These are phyloP conservation scores for Cercospora sojina DNA, from an alignment of 2,329 filamentous ascomycete genomes.

Conservation along the genomic window DNA sequence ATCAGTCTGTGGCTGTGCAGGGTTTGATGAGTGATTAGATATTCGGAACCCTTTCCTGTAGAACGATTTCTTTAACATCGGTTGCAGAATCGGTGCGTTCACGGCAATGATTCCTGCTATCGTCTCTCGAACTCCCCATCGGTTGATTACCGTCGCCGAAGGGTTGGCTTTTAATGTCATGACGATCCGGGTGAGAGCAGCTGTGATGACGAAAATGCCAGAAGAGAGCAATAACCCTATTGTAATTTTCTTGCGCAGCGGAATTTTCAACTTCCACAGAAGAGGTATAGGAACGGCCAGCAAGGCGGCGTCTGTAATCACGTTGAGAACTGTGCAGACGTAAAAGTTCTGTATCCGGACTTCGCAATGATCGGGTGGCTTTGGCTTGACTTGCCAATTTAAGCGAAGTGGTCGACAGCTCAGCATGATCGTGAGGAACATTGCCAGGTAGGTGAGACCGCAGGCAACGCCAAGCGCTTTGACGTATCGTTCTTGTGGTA, in stretches of 20 bases:
- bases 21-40: not conserved
- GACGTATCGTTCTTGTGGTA: constrained; percentile 36
- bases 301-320: constrained; percentile 38
- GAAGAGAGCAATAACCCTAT: constrained; percentile 39
- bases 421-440: constrained; percentile 38
- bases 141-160: constrained; percentile 39
- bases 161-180: constrained; percentile 36
- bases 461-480: constrained; percentile 34
- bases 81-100: constrained; percentile 39
- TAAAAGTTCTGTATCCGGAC: constrained; percentile 37
- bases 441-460: constrained; percentile 35
- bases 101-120: constrained; percentile 41
- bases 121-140: constrained; percentile 43
- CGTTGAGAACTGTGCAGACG: constrained; percentile 36
- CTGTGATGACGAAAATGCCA: constrained; percentile 40
- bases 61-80: constrained; percentile 34
- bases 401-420: constrained; percentile 33
- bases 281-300: constrained; percentile 40
- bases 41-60: constrained; percentile 29
- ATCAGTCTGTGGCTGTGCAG: not conserved
- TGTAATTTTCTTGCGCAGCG: constrained; percentile 36
- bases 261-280: constrained; percentile 38
- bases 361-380: constrained; percentile 34
- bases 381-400: constrained; percentile 36
- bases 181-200: constrained; percentile 39